A percentile compares a stretch with the other conserved stretches of the same genome.
phyloP scores from a whole-genome alignment of 495 filamentous ascomycete species.

The Penicillium samsonianum region DNA sequence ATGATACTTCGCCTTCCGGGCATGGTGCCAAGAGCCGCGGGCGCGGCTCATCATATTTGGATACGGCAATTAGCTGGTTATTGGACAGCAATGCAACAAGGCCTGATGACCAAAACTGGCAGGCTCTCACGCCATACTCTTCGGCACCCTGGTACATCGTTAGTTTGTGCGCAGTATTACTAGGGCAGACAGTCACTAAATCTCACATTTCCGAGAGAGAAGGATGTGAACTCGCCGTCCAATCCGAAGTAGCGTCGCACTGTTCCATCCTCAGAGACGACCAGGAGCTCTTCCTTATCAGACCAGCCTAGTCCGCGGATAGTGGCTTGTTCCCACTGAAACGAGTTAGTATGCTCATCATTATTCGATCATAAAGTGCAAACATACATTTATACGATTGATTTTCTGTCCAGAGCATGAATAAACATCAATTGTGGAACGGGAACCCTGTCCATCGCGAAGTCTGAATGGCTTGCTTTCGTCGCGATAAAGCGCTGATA shows the following conservation, averaged over 20 bases:
- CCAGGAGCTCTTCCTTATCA: conserved; percentile 89
- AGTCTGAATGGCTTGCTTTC: conserved; percentile 79
- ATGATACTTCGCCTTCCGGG: conserved; percentile 76
- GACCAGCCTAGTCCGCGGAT: conserved; percentile 95
- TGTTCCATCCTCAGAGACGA: conserved; percentile 85
- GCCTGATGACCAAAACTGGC: conserved; percentile 86
- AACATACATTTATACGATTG: conserved; percentile 62
- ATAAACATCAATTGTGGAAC: conserved; percentile 90
- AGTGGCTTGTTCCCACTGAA: conserved; percentile 85
- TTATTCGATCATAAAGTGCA: not conserved
- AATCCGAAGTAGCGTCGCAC: conserved; percentile 91
- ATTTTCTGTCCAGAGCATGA: conserved; percentile 88
- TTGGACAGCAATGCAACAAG: conserved; percentile 92
- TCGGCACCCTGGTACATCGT: conserved; percentile 65
- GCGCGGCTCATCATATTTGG: conserved; percentile 86
- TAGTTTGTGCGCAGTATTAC: conserved; percentile 5
- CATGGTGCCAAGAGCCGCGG: conserved; percentile 78
- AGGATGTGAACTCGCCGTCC: conserved; percentile 91
- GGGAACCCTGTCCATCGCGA: conserved; percentile 67
- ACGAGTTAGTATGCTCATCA: conserved; percentile 5
- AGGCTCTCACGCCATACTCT: conserved; percentile 80
- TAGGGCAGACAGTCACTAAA: not conserved
- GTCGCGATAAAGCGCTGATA: conserved; percentile 81
- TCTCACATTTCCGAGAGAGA: conserved; percentile 83
- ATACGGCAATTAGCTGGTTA: conserved; percentile 83